phyloP scores from a whole-genome alignment of 129 eudicot genomes.

The Escallonia herrerae region DNA sequence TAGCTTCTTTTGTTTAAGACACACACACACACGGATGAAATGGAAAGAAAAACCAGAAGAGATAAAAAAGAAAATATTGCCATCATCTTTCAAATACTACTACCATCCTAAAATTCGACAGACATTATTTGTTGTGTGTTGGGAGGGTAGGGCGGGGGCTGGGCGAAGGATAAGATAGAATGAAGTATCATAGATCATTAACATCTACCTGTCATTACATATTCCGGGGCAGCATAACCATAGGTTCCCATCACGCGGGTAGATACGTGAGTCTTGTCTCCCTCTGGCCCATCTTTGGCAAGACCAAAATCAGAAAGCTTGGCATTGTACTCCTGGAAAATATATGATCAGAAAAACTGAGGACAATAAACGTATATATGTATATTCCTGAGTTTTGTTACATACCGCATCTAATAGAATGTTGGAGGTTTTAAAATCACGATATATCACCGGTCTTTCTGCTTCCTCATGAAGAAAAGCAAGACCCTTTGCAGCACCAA shows the following conservation, averaged over 20 bases:
- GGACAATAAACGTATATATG: background rate
- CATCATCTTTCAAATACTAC: too few species aligned
- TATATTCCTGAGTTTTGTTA: background rate
- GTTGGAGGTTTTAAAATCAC: conserved; percentile 96
- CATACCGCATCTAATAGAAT: conserved; percentile 91
- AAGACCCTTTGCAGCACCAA: conserved; percentile 97
- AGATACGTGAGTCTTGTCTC: conserved; percentile 93
- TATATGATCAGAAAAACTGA: background rate
- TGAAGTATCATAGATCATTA: background rate
- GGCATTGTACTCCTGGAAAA: conserved; percentile 78
- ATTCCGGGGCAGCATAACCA: conserved; percentile 97
- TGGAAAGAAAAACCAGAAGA: too few species aligned
- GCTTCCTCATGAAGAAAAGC: conserved; percentile 99
- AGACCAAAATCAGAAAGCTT: conserved; percentile 97
- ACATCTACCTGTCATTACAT: conserved; percentile 83
- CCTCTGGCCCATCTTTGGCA: conserved; percentile 98
- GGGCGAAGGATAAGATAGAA: too few species aligned
- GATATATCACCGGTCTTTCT: conserved; percentile 82
- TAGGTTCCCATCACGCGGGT: conserved; percentile 99
- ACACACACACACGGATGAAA: too few species aligned
- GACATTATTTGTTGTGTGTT: too few species aligned
- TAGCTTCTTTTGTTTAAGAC: too few species aligned
- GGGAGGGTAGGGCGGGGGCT: too few species aligned
- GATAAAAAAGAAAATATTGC: too few species aligned
- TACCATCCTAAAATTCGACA: too few species aligned